phyloP scores from a whole-genome alignment of 768 basidiomycete species.

The Leccinum broughii region DNA sequence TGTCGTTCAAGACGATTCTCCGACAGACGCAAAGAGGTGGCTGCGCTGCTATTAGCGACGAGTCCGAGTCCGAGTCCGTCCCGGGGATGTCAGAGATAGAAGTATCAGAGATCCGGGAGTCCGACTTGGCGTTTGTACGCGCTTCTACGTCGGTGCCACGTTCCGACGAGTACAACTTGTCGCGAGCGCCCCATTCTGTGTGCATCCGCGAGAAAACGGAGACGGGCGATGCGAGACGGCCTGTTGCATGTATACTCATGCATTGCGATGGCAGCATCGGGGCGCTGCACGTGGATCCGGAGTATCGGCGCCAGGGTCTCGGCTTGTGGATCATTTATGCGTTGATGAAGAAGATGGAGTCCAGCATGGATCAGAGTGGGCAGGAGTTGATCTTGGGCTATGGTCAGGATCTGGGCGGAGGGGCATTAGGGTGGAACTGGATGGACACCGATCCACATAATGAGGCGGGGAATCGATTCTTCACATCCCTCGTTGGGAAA shows the following conservation, averaged over 20 bases:
- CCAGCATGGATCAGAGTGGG: neutral
- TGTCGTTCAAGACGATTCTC: neutral
- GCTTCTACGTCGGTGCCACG: conserved; percentile 14
- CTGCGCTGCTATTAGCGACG: too few relatives aligned
- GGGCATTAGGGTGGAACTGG: conserved; percentile 28
- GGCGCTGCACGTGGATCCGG: conserved; percentile 9
- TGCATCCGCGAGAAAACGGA: conserved; percentile 17
- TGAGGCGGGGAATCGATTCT: conserved; percentile 9
- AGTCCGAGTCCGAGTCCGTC: neutral
- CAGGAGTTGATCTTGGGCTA: neutral
- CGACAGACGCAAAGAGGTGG: neutral
- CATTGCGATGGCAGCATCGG: conserved; percentile 25
- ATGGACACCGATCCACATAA: conserved; percentile 11
- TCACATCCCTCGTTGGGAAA: conserved; percentile 13
- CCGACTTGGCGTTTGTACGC: conserved; percentile 17
- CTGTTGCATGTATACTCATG: conserved; percentile 19
- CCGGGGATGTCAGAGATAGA: neutral
- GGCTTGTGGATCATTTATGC: conserved; percentile 12
- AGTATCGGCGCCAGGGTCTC: conserved; percentile 13
- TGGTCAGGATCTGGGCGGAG: conserved; percentile 20
- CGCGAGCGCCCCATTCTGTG: conserved; percentile 21
- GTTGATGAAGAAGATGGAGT: conserved; percentile 13
- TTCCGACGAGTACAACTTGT: conserved; percentile 22
- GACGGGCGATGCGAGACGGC: neutral
- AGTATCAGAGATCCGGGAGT: conserved; percentile 10